These are phyloP conservation scores for Wallemia mellicola DNA, from an alignment of 1,284 basidiomycete genomes.

Conservation along the genomic window DNA sequence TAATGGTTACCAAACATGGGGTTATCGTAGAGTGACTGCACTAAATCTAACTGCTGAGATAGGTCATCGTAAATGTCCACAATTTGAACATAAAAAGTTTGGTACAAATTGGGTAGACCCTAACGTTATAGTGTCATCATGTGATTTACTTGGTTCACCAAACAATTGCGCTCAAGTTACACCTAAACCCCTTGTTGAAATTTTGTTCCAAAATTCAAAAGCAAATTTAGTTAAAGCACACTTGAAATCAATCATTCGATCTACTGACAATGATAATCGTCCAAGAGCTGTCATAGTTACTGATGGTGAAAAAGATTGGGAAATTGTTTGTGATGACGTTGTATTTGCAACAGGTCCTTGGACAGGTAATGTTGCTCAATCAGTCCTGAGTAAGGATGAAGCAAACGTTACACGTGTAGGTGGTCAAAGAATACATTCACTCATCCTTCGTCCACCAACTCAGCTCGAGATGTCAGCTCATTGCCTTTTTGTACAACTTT, in stretches of 20 bases:
- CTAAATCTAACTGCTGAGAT: slow-evolving; percentile 8
- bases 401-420: slow-evolving; percentile 9
- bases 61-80: background rate
- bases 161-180: slow-evolving; percentile 15
- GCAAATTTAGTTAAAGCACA: slow-evolving; percentile 8
- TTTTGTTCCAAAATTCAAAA: slow-evolving; percentile 10
- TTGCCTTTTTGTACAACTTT: background rate
- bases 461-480: background rate
- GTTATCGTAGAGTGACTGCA: slow-evolving; percentile 14
- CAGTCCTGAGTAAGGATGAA: slow-evolving; percentile 10
- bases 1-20: slow-evolving; percentile 11
- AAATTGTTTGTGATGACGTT: slow-evolving; percentile 8
- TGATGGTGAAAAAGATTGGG: background rate
- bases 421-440: slow-evolving; percentile 15
- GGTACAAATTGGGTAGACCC: slow-evolving; percentile 13
- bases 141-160: slow-evolving; percentile 11
- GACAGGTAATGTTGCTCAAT: slow-evolving; percentile 13
- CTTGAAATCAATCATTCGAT: slow-evolving; percentile 10
- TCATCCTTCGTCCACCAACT: slow-evolving; percentile 10
- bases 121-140: slow-evolving; percentile 9
- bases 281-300: slow-evolving; percentile 6
- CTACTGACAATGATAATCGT: slow-evolving; percentile 7
- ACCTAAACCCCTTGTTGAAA: slow-evolving; percentile 12
- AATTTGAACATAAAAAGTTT: slow-evolving; percentile 1
- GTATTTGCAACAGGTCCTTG: slow-evolving; percentile 15